Percentiles rank a stretch among this genome's conserved stretches.
Conservation (phyloP, 108 stramenopile genomes). For the Skeletonema tropicum region DNA sequence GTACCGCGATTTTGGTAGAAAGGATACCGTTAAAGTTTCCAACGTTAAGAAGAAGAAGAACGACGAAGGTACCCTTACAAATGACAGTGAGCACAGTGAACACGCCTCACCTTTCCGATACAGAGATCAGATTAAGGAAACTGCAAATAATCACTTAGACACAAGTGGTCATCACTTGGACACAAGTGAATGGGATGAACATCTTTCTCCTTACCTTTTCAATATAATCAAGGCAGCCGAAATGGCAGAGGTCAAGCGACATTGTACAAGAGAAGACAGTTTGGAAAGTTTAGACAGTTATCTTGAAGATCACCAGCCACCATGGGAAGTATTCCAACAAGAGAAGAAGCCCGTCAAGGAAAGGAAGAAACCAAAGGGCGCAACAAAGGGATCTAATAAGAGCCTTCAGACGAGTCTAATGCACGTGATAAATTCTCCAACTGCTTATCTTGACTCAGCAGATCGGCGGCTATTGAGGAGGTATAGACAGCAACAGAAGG, state of each 20-base stretch:
- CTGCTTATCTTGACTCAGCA: not conserved
- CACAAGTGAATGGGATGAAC: not conserved
- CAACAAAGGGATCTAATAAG: not conserved
- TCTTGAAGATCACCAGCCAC: not conserved
- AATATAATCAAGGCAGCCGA: not conserved
- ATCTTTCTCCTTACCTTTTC: not conserved
- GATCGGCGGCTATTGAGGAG: not conserved
- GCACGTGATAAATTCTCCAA: slow-evolving; percentile 2
- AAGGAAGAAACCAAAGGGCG: not conserved
- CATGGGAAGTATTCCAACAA: not conserved
- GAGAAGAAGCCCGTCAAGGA: not conserved
- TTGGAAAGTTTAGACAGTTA: not conserved
- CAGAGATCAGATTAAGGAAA: not conserved
- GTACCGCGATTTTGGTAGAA: not conserved
- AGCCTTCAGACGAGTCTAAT: not conserved
- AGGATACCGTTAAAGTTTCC: not conserved
- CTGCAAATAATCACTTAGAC: not conserved
- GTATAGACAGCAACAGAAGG: not conserved
- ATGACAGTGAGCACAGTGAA: not conserved
- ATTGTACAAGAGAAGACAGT: not conserved
- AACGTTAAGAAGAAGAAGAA: not conserved
- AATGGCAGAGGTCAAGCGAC: not conserved
- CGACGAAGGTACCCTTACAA: not conserved
- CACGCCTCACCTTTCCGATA: not conserved
- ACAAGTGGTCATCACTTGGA: not conserved